Evolutionary conservation across 257 asterid species (phyloP).

Genomic region (Fraxinus americana): DNA sequence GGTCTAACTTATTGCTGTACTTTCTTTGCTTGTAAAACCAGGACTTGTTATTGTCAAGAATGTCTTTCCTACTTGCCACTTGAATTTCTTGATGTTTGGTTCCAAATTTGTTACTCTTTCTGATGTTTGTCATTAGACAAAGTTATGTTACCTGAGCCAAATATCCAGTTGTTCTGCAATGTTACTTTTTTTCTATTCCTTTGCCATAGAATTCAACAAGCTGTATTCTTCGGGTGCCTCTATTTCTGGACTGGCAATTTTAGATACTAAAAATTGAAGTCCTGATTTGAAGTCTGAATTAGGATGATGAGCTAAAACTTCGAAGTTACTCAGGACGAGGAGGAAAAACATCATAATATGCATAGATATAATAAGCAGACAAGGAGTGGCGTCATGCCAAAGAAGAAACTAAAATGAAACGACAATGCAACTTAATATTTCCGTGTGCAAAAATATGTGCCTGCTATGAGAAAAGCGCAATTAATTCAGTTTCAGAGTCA

Average conservation of each 20-base stretch:
- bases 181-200: neutral
- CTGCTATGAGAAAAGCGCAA: neutral
- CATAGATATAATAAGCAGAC: neutral
- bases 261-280: neutral
- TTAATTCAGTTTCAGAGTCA: neutral
- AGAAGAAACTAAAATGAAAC: neutral
- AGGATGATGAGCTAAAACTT: neutral
- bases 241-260: neutral
- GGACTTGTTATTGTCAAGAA: neutral
- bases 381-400: neutral
- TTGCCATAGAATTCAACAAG: neutral
- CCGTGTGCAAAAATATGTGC: slow-evolving; percentile 1
- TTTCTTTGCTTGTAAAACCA: neutral
- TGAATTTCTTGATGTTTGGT: neutral
- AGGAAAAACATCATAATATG: neutral
- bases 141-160: neutral
- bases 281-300: neutral
- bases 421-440: neutral
- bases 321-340: neutral
- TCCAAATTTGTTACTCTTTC: neutral
- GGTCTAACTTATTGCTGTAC: neutral
- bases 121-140: neutral
- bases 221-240: neutral
- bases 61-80: neutral
- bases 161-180: neutral